phyloP scores from a whole-genome alignment of 768 basidiomycete genomes.

The Plicaturopsis crispa region DNA sequence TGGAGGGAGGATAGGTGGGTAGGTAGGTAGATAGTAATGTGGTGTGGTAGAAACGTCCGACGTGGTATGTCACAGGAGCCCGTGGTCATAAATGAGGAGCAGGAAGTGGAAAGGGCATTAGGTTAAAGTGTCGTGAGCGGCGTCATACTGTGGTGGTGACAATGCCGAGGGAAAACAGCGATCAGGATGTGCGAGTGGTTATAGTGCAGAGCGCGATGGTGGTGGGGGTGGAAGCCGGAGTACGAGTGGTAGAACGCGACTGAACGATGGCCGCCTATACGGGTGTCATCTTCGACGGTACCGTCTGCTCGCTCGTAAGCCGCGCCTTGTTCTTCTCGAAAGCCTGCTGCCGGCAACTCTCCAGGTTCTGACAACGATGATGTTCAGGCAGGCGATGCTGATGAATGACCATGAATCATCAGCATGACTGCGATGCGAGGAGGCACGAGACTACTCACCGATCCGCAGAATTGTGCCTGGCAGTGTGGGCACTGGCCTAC shows the following conservation, averaged over 20 bases:
- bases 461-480: slow-evolving; percentile 66
- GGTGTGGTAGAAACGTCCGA: too few relatives aligned
- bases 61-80: slow-evolving; percentile 9
- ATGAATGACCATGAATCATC: slow-evolving; percentile 10
- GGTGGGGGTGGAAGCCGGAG: slow-evolving; percentile 2
- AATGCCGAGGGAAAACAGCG: too few relatives aligned
- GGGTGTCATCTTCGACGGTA: slow-evolving; percentile 79
- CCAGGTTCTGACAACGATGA: slow-evolving; percentile 76
- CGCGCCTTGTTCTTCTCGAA: slow-evolving; percentile 85
- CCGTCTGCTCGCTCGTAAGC: slow-evolving; percentile 83
- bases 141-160: too few relatives aligned
- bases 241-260: slow-evolving; percentile 1
- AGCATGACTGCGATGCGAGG: slow-evolving; percentile 9
- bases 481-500: slow-evolving; percentile 85
- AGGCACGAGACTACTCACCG: slow-evolving; percentile 36
- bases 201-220: slow-evolving; percentile 3
- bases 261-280: slow-evolving; percentile 40
- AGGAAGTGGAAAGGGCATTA: background rate
- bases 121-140: slow-evolving; percentile 1
- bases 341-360: slow-evolving; percentile 81
- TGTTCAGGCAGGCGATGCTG: slow-evolving; percentile 89
- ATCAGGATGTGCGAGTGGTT: background rate
- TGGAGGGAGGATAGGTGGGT: background rate
- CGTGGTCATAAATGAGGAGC: slow-evolving; percentile 7
- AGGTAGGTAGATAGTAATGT: slow-evolving; percentile 4